Conservation (phyloP, 2,329 filamentous ascomycete species). For the Colletotrichum sp. region DNA sequence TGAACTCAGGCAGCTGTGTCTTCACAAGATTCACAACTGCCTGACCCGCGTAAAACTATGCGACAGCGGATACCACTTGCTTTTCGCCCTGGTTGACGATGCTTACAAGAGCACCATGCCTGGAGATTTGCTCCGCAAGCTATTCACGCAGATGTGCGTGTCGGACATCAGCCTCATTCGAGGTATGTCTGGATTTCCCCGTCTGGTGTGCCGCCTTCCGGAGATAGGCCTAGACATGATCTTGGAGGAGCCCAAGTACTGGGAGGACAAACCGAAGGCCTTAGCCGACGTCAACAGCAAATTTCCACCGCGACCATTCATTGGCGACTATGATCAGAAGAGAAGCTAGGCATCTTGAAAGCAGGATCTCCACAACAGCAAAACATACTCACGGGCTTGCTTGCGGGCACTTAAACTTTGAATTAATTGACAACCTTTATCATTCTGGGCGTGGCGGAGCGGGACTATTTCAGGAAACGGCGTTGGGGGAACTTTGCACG, state of each 20-base stretch:
- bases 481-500: not conserved
- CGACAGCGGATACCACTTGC: not conserved
- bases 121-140: not conserved
- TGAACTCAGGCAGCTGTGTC: not conserved
- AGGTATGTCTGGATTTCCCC: not conserved
- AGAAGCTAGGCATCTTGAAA: not conserved
- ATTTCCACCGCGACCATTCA: not conserved
- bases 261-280: not conserved
- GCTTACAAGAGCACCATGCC: not conserved
- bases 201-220: not conserved
- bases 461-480: not conserved
- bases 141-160: not conserved
- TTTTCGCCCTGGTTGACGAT: not conserved
- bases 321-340: not conserved
- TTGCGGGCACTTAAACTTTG: not conserved
- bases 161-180: not conserved
- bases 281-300: not conserved
- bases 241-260: not conserved
- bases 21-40: not conserved
- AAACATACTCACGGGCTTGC: not conserved
- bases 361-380: accelerated
- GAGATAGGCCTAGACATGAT: not conserved
- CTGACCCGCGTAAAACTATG: not conserved
- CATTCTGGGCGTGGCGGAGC: accelerated
- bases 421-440: not conserved